Evolutionary conservation across 495 filamentous ascomycete species (phyloP).

Genomic region (Cenococcum geophilum): DNA sequence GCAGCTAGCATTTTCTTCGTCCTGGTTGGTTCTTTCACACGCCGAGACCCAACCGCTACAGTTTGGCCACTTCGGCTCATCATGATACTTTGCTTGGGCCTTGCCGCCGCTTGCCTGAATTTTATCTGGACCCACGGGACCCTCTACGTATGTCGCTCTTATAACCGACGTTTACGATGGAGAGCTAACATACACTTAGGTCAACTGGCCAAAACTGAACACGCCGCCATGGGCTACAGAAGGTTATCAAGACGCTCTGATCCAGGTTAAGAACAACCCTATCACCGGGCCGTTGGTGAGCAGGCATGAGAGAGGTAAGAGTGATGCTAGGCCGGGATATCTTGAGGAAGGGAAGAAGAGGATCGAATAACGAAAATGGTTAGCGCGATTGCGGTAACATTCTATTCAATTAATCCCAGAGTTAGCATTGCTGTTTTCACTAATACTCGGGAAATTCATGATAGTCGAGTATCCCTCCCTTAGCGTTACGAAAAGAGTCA

Average conservation of each 20-base stretch:
- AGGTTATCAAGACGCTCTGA: constrained; percentile 80
- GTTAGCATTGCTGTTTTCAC: neutral
- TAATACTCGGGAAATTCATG: no score
- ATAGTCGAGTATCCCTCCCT: no score
- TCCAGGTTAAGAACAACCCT: constrained; percentile 65
- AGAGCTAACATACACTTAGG: constrained; percentile 44
- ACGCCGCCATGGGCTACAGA: constrained; percentile 77
- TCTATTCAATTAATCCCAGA: neutral
- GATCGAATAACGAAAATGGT: constrained; percentile 56
- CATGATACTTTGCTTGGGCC: constrained; percentile 62
- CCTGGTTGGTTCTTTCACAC: constrained; percentile 68
- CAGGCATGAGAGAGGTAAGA: constrained; percentile 68
- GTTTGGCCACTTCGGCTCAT: constrained; percentile 76
- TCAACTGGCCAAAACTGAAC: constrained; percentile 96
- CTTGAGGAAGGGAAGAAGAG: constrained; percentile 96
- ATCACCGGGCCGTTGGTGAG: constrained; percentile 65
- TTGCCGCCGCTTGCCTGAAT: constrained; percentile 60
- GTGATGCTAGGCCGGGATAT: constrained; percentile 68
- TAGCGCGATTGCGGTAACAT: neutral
- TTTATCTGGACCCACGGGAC: constrained; percentile 81
- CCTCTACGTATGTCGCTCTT: constrained; percentile 67
- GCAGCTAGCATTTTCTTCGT: constrained; percentile 83
- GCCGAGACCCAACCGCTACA: constrained; percentile 56
- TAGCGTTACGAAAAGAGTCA: no score
- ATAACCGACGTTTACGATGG: neutral